Percentiles rank a stretch among this genome's conserved stretches.
Evolutionary conservation across 495 filamentous ascomycete genomes (phyloP).

Genomic region (Talaromyces proteolyticus): DNA sequence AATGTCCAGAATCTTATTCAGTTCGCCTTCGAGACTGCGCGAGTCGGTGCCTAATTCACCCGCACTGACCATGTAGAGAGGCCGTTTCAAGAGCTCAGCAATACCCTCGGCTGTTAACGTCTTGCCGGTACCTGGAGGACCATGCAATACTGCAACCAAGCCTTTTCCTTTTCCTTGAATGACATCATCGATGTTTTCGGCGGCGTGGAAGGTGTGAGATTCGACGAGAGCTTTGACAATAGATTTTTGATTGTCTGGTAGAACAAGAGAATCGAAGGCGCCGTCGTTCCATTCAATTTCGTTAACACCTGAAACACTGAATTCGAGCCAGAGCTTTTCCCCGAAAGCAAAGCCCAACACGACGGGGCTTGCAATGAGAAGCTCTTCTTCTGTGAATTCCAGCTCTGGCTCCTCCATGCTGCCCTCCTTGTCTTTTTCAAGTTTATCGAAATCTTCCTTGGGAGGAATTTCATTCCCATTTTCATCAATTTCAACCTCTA

Average conservation of each 20-base stretch:
- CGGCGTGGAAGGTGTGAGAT: slow-evolving; percentile 74
- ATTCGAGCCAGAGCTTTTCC: slow-evolving; percentile 90
- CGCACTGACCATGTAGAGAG: slow-evolving; percentile 78
- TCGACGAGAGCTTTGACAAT: slow-evolving; percentile 78
- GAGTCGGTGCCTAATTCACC: slow-evolving; percentile 80
- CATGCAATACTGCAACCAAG: slow-evolving; percentile 71
- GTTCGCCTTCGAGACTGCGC: slow-evolving; percentile 67
- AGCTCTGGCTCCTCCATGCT: slow-evolving; percentile 13
- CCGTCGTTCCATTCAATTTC: slow-evolving; percentile 78
- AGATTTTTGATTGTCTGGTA: slow-evolving; percentile 68
- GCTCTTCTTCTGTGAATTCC: slow-evolving; percentile 78
- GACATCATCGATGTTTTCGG: slow-evolving; percentile 78
- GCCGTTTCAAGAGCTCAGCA: slow-evolving; percentile 73
- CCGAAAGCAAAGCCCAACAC: slow-evolving; percentile 90
- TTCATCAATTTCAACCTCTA: slow-evolving; percentile 57
- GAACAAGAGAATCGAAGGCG: slow-evolving; percentile 74
- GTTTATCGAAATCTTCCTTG: slow-evolving; percentile 56
- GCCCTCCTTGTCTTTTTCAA: slow-evolving; percentile 31
- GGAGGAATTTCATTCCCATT: slow-evolving; percentile 56
- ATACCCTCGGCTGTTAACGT: slow-evolving; percentile 87
- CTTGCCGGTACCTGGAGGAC: slow-evolving; percentile 83
- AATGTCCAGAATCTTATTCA: slow-evolving; percentile 81
- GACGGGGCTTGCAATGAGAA: slow-evolving; percentile 83
- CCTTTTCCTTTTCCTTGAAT: slow-evolving; percentile 76
- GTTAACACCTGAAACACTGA: slow-evolving; percentile 74